phyloP scores from a whole-genome alignment of 208 protist species.

The Crithidia bombi region DNA sequence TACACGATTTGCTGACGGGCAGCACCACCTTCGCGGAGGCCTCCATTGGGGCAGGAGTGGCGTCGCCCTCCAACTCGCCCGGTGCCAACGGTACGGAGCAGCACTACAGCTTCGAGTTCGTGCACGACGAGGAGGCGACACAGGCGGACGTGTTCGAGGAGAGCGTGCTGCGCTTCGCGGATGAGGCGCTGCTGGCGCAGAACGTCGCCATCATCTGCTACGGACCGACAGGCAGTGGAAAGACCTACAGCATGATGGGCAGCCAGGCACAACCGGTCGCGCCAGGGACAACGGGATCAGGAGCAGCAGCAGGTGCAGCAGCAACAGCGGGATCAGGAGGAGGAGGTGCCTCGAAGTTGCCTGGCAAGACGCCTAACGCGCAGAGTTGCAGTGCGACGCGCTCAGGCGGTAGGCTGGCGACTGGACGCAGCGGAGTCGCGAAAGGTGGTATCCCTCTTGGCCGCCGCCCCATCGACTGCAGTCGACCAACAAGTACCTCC shows the following conservation, averaged over 20 bases:
- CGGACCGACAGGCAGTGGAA: constrained; percentile 88
- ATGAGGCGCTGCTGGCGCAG: constrained; percentile 84
- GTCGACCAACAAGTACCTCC: not conserved
- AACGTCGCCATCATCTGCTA: constrained; percentile 88
- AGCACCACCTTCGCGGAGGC: constrained; percentile 6
- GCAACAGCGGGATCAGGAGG: not conserved
- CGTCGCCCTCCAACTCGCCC: not conserved
- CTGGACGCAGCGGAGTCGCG: not conserved
- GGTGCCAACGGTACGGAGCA: constrained; percentile 46
- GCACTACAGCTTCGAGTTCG: constrained; percentile 86
- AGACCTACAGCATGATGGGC: constrained; percentile 93
- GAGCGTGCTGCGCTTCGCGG: constrained; percentile 79
- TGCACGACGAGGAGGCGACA: constrained; percentile 80
- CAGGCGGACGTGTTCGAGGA: constrained; percentile 92
- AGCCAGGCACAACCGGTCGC: constrained; percentile 19
- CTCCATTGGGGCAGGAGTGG: not conserved
- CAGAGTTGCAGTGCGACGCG: not conserved
- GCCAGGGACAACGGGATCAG: not conserved
- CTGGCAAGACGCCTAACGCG: not conserved
- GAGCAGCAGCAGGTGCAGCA: not conserved
- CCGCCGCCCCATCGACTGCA: not conserved
- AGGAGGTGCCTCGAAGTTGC: not conserved
- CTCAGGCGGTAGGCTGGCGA: not conserved
- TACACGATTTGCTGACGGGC: not conserved
- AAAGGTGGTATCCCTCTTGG: not conserved